Evolutionary conservation across 495 filamentous ascomycete genomes (phyloP).

Genomic region (Penicillium soppii): DNA sequence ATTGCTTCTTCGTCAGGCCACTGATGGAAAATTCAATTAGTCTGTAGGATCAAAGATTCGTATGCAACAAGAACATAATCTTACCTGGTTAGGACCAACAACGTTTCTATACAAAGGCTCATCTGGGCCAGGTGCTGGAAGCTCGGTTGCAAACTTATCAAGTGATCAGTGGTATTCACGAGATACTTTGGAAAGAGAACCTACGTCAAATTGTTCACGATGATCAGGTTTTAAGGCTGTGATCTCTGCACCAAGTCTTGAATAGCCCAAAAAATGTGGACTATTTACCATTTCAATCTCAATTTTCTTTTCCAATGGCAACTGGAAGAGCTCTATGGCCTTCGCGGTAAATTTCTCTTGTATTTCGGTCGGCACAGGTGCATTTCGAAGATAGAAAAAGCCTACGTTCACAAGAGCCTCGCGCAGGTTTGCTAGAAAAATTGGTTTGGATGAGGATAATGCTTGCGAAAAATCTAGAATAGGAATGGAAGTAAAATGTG

Average conservation of each 20-base stretch:
- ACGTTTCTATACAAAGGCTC: constrained; percentile 79
- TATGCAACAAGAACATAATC: background rate
- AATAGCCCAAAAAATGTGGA: constrained; percentile 58
- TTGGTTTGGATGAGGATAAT: constrained; percentile 59
- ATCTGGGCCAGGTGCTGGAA: constrained; percentile 58
- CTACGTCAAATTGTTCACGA: constrained; percentile 89
- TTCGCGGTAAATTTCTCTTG: constrained; percentile 67
- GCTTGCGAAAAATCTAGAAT: constrained; percentile 75
- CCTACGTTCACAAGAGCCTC: constrained; percentile 86
- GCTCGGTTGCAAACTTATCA: constrained; percentile 54
- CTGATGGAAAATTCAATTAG: constrained; percentile 30
- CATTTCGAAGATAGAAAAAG: constrained; percentile 88
- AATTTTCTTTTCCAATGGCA: constrained; percentile 78
- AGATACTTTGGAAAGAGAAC: constrained; percentile 28
- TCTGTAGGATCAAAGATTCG: background rate
- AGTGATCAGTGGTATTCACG: background rate
- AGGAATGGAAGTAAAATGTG: constrained; percentile 70
- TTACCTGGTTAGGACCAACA: constrained; percentile 67
- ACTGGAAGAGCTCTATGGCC: constrained; percentile 73
- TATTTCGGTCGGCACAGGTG: constrained; percentile 67
- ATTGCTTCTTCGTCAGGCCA: constrained; percentile 73
- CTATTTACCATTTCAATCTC: constrained; percentile 90
- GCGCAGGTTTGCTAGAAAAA: constrained; percentile 70
- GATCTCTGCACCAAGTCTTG: constrained; percentile 47
- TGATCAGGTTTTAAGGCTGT: constrained; percentile 44